These are phyloP conservation scores for Phialocephala subalpina DNA, from an alignment of 2,329 filamentous ascomycete species.

Conservation along the genomic window DNA sequence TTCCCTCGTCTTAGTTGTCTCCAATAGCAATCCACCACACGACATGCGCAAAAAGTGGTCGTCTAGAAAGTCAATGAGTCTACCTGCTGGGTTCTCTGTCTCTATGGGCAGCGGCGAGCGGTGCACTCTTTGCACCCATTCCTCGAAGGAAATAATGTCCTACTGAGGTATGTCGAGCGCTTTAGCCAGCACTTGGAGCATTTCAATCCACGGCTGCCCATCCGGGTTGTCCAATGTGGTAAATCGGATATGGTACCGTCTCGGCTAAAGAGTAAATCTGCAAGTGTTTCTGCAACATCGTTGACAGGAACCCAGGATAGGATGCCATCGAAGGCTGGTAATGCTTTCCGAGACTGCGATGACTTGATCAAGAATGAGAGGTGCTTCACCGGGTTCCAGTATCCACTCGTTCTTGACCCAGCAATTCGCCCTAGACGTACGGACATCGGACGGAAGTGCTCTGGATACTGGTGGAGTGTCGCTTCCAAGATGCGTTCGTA, in stretches of 20 bases:
- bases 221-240: conserved; percentile 56
- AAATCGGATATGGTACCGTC: conserved; percentile 44
- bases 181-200: conserved; percentile 46
- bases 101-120: conserved; percentile 26
- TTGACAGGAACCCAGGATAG: conserved; percentile 58
- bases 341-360: conserved; percentile 51
- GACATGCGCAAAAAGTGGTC: conserved; percentile 51
- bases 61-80: conserved; percentile 46
- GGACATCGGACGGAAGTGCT: conserved; percentile 51
- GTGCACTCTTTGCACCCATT: conserved; percentile 51
- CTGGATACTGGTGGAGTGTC: conserved; percentile 53
- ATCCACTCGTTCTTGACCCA: conserved; percentile 56
- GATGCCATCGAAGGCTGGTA: conserved; percentile 51
- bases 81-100: conserved; percentile 44
- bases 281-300: conserved; percentile 45
- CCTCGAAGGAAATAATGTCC: conserved; percentile 48
- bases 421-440: conserved; percentile 61
- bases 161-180: conserved; percentile 43
- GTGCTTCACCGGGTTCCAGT: conserved; percentile 63
- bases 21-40: conserved; percentile 53
- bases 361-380: conserved; percentile 59
- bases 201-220: conserved; percentile 50
- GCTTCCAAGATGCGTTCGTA: conserved; percentile 59
- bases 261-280: conserved; percentile 45
- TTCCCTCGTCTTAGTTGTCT: conserved; percentile 44